Base-by-base conservation (phyloP, 306 rosid genomes). In the Cucurbita maxima region DNA sequence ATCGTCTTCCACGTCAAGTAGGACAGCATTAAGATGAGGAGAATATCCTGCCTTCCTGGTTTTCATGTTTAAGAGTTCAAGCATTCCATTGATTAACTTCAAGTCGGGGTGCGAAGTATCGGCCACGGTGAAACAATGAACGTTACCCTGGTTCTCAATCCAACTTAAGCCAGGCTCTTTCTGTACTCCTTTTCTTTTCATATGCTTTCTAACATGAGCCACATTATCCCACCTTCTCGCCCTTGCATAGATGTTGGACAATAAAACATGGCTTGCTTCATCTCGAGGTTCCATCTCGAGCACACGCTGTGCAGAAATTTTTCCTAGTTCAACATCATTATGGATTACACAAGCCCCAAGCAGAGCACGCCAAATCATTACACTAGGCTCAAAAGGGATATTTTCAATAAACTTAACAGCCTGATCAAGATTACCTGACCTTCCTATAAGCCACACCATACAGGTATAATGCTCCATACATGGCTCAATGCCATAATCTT, bases 111-210 rank as follows among this genome's bases (percentile, higher is more conserved):
- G 96, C 25, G 84, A 87, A 58, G 84, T 78, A 72, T 83, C 91
- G 25, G 90, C 89, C 36, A 89, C 87, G 50, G 80, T 22, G 78
- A 92, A 92, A 53, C 82, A 79, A 81, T 92, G 92, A 69, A 77
- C 81, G 7, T 53, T 84, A 72, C 84, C 90, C 83, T 79, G 86
- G 77, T 59, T 87, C 81, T 87, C 96, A 44, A 92, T 77, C 98
- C 96, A 90, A 81, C 96, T 92, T 30, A 77, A 82, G 38, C 98
- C 96, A 0, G 96, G 98, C 71, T 90, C 98, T 84, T 92, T 90
- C 86, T 86, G 90, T 51, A 92, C 83, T 40, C 86, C 86, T 57
- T 82, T 90, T 75, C 82, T 88, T 79, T 87, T 89, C 97, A 92
- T 89, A 81, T 78, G 74, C 81, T 85, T 92, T 72, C 96, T 80